Base-by-base conservation (phyloP, 768 basidiomycete genomes). In the Naganishia onofrii region DNA sequence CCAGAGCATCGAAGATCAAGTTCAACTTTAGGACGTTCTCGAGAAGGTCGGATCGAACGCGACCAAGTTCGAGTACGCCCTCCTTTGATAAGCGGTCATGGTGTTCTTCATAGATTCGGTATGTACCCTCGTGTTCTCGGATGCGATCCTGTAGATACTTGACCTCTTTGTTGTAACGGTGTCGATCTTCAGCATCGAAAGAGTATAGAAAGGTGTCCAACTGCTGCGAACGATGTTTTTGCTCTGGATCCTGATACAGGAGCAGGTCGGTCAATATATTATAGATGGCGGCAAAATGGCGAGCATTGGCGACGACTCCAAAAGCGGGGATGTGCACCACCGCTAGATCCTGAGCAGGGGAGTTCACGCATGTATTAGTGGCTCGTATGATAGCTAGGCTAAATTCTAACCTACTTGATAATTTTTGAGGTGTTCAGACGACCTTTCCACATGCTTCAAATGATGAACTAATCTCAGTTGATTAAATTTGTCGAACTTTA, bases 401-500 rank as follows among this genome's bases (percentile, higher is more conserved):
- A 3, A 7, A 51, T 17, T 51, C 32, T 29, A 29, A 69, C 84
- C 73, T 74, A 89, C 88, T 56, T 87, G 89, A 74, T 90, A 86
- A 57, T 88, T 84, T 42, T 86, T 84, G 34, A 91, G 76, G 78
- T 91, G 89, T 31, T 83, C 83, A 17, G 60, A 46, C 7, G 60
- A 63, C n/a, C 32, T 42, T 29, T 42, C 31, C 10, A 42, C 42
- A 36, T 63, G 38, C 60, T 63, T 63, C 36, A 88, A 81, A 71
- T 86, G 87, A 73, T 88, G 91, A 53, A 88, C 88, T 64, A 93
- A 82, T 42, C 94, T 88, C 10, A 96, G 85, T 51, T 89, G 88
- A 81, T 98, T 98, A 83, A 95, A 95, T 78, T 91, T 93, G 84
- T 97, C 94, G 78, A 93, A 92, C 56, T 88, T 89, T 71, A 95